Base-by-base conservation (phyloP, 345 rosid species). In the Pistacia vera region DNA sequence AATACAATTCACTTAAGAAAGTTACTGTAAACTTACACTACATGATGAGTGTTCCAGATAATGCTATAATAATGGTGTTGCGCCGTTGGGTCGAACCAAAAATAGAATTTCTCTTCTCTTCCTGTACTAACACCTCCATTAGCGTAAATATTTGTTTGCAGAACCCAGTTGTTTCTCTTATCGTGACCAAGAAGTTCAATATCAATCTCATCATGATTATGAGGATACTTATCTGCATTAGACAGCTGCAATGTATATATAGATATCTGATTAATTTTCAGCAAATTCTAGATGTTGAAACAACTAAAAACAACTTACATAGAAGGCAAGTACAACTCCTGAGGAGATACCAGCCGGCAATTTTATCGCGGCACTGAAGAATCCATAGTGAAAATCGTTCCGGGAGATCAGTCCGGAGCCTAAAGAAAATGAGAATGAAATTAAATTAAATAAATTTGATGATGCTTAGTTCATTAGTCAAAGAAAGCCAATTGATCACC, bases 241-340 rank as follows among this genome's bases (percentile, higher is more conserved):
- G 97, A 88, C 87, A 95, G 68, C 99, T 95, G 84, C 73, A 67
- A 8, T 41, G 9, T 41, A 41, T 7, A 38, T 4, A 41, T 8
- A 41, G 46, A 41, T 41, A 41, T 41, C 9, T 41, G 46, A 41
- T 41, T 41, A 41, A 41, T 5, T 41, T 41, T 41, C 46, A 41
- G 46, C 0, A 41, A 41, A 41, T 5, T 41, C 9, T 41, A 2
- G 8, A 41, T 41, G 9, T 41, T 41, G 6, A 16, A 14, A 54
- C 18, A 54, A 1, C 7, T 13, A 54, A 16, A 57, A 57, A 20
- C 48, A 51, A 64, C 92, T 82, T 88, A 92, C 99, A 75, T 95
- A 95, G 86, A 93, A 95, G 69, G 99, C 99, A 10, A 92, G 90
- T 0, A 95, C 99, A 67, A 95, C 99, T 49, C 99, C 99, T 25